Conservation (phyloP, 371 early-diverging fungal species). For the Rhizopus delemar region DNA sequence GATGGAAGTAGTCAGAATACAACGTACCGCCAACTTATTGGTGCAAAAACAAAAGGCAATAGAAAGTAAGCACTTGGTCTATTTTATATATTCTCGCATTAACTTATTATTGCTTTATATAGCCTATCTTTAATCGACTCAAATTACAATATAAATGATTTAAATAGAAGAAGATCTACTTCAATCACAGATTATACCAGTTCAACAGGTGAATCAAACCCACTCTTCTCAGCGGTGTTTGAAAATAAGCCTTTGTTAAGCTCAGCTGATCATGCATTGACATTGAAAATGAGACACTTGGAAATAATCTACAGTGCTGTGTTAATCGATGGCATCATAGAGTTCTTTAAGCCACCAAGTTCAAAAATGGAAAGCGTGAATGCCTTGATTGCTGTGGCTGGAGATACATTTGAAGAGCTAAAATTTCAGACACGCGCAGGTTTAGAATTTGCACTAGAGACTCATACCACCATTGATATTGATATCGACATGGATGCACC, state of each 20-base stretch:
- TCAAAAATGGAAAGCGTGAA: constrained; percentile 61
- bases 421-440: constrained; percentile 78
- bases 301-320: constrained; percentile 78
- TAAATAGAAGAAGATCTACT: constrained; percentile 12
- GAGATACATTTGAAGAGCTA: constrained; percentile 72
- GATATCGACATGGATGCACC: constrained; percentile 86
- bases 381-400: constrained; percentile 67
- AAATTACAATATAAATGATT: constrained; percentile 9
- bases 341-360: constrained; percentile 74
- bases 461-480: constrained; percentile 76
- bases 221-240: constrained; percentile 71
- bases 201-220: constrained; percentile 20
- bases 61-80: constrained; percentile 13
- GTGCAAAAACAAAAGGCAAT: constrained; percentile 36
- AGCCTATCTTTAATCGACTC: constrained; percentile 19
- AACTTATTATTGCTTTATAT: neutral
- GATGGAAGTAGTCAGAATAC: constrained; percentile 42
- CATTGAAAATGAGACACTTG: constrained; percentile 73
- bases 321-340: constrained; percentile 61
- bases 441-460: constrained; percentile 75
- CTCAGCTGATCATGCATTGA: constrained; percentile 74
- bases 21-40: constrained; percentile 46
- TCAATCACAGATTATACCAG: constrained; percentile 1
- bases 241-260: constrained; percentile 74
- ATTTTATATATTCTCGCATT: neutral